Evolutionary conservation across 2,329 filamentous ascomycete genomes (phyloP).

Genomic region (Penicillium aurantiogriseum): DNA sequence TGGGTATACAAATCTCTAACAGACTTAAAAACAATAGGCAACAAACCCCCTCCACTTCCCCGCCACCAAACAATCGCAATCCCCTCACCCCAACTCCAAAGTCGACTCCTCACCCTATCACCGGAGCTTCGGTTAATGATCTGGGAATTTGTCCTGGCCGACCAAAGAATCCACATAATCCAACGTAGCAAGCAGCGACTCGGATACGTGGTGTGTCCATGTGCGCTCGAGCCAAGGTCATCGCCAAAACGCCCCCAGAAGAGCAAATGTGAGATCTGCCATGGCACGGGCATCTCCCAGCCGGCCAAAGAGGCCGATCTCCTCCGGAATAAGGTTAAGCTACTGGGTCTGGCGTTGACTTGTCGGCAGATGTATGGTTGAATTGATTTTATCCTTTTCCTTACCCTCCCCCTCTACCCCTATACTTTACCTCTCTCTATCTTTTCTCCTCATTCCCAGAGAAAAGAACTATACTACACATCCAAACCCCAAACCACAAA

Average conservation of each 20-base stretch:
- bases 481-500: background rate
- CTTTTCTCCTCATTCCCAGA: too few relatives aligned
- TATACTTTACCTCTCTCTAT: background rate
- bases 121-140: slow-evolving; percentile 39
- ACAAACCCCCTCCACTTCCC: slow-evolving; percentile 30
- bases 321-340: slow-evolving; percentile 2
- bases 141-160: slow-evolving; percentile 37
- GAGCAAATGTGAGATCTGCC: slow-evolving; percentile 34
- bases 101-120: slow-evolving; percentile 33
- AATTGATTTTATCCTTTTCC: background rate
- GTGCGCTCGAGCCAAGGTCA: background rate
- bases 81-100: slow-evolving; percentile 25
- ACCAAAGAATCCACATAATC: slow-evolving; percentile 36
- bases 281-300: slow-evolving; percentile 29
- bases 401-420: too few relatives aligned
- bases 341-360: slow-evolving; percentile 32
- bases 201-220: slow-evolving; percentile 34
- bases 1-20: too few relatives aligned
- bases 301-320: slow-evolving; percentile 25
- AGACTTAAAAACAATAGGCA: slow-evolving; percentile 19
- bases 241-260: background rate
- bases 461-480: too few relatives aligned
- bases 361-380: slow-evolving; percentile 38
- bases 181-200: slow-evolving; percentile 33
- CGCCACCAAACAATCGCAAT: slow-evolving; percentile 11